phyloP scores from a whole-genome alignment of 768 basidiomycete genomes.

The Phaeolepiota aurea region DNA sequence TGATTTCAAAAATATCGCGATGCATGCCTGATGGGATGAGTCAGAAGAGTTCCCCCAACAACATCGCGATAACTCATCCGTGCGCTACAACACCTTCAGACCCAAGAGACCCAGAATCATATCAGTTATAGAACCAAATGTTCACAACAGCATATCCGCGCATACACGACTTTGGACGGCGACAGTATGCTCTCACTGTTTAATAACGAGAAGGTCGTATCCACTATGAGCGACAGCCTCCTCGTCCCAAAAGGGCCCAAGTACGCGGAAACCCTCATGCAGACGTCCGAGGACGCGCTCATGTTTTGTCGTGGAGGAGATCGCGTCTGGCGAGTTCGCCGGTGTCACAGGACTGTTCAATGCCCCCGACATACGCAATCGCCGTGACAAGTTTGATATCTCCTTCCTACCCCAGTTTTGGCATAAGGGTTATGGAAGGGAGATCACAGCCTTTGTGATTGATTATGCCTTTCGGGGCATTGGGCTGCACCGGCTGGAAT shows the following conservation, averaged over 20 bases:
- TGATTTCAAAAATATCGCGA: too few relatives aligned
- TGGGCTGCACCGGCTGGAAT: background rate
- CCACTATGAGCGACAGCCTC: conserved; percentile 7
- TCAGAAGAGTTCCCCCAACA: too few relatives aligned
- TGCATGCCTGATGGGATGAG: too few relatives aligned
- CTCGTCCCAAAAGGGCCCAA: conserved; percentile 8
- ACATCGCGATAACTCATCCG: too few relatives aligned
- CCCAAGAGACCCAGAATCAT: too few relatives aligned
- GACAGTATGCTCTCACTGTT: conserved; percentile 8
- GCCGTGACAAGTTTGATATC: background rate
- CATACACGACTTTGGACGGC: conserved; percentile 6
- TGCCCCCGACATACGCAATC: background rate
- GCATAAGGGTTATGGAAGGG: background rate
- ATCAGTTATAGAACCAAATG: too few relatives aligned
- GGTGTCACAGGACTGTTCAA: background rate
- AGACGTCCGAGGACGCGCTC: conserved; percentile 8
- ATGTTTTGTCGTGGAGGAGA: conserved; percentile 13
- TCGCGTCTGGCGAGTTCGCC: background rate
- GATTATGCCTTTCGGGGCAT: background rate
- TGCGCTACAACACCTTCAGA: too few relatives aligned
- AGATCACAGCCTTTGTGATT: background rate
- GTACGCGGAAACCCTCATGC: conserved; percentile 7
- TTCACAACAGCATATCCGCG: conserved; percentile 6
- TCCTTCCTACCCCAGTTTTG: background rate
- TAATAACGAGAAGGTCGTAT: conserved; percentile 9